phyloP scores from a whole-genome alignment of 768 basidiomycete genomes.

The Baorangia bicolor region DNA sequence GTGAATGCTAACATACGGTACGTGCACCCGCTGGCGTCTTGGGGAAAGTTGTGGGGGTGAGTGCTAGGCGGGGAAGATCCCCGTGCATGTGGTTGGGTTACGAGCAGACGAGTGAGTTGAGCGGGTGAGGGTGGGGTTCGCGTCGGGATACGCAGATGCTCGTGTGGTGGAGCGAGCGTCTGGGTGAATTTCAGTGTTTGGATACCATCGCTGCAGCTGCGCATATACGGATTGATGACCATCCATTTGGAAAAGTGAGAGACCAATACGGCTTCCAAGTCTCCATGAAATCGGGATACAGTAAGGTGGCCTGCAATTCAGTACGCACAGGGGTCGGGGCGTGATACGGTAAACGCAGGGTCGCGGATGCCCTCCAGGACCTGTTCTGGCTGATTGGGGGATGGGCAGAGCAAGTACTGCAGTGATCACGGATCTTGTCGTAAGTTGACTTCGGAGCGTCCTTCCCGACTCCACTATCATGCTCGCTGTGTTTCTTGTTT shows the following conservation, averaged over 20 bases:
- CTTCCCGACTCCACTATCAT: no score
- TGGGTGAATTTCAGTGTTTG: background rate
- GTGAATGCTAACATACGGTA: no score
- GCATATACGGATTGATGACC: no score
- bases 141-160: background rate
- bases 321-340: no score
- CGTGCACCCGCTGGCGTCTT: conserved; percentile 7
- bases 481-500: no score
- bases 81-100: background rate
- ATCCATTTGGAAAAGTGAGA: no score
- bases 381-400: background rate
- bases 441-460: background rate
- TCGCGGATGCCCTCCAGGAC: background rate
- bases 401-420: no score
- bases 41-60: conserved; percentile 1
- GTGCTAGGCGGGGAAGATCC: background rate
- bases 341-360: background rate
- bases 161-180: conserved; percentile 10
- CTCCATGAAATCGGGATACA: no score
- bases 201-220: background rate
- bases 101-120: background rate
- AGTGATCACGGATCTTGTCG: background rate
- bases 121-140: background rate
- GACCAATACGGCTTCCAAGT: no score
- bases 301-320: no score